Conservation (phyloP, 2,329 filamentous ascomycete genomes). For the Graphilbum fragrans region DNA sequence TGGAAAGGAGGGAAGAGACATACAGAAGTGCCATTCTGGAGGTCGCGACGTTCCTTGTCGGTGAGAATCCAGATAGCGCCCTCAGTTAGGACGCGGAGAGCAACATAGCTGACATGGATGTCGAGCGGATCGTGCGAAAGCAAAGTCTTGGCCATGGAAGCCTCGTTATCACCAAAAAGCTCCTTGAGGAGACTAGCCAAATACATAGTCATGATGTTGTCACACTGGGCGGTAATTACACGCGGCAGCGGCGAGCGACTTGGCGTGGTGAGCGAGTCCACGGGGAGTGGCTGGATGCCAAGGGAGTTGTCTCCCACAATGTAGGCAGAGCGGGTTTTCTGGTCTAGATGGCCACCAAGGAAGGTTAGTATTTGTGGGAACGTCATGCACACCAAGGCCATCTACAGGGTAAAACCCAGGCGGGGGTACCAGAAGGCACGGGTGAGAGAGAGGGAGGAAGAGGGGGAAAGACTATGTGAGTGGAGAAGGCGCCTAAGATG, state of each 20-base stretch:
- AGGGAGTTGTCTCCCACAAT: slow-evolving; percentile 2
- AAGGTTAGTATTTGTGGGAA: neutral
- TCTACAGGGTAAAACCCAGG: too few relatives aligned
- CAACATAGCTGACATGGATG: slow-evolving; percentile 9
- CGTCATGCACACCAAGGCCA: too few relatives aligned
- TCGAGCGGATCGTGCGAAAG: slow-evolving; percentile 1
- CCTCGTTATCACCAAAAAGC: slow-evolving; percentile 5
- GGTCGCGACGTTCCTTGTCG: slow-evolving; percentile 11
- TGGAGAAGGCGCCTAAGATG: too few relatives aligned
- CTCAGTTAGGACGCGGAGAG: slow-evolving; percentile 7
- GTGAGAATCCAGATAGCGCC: slow-evolving; percentile 8
- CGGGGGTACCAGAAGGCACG: too few relatives aligned
- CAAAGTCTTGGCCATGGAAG: slow-evolving; percentile 1
- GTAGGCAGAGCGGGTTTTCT: slow-evolving; percentile 7
- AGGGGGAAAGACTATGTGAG: too few relatives aligned
- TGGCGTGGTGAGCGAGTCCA: neutral
- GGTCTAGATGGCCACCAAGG: slow-evolving; percentile 1
- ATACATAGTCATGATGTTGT: slow-evolving; percentile 6
- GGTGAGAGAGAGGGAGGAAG: too few relatives aligned
- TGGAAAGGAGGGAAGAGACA: neutral
- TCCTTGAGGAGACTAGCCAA: slow-evolving; percentile 3
- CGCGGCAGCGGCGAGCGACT: slow-evolving; percentile 7
- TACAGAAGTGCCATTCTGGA: slow-evolving; percentile 7
- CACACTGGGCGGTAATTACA: slow-evolving; percentile 10
- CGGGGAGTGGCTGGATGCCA: slow-evolving; percentile 3